Evolutionary conservation across 2,329 filamentous ascomycete species (phyloP).

Genomic region (Ceratocystis papillata): DNA sequence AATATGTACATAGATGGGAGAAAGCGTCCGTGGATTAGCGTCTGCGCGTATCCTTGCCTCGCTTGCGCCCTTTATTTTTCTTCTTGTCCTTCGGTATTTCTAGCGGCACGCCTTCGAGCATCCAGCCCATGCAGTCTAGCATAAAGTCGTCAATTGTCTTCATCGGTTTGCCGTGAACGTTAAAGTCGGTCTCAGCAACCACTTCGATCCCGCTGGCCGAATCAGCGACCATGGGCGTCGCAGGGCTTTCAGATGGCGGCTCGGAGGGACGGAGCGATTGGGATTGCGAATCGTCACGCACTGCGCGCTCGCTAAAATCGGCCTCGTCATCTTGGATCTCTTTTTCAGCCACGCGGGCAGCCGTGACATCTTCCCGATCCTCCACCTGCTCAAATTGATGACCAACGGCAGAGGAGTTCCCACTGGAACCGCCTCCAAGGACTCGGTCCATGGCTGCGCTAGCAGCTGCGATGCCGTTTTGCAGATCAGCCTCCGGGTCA

Average conservation of each 20-base stretch:
- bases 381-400: conserved; percentile 79
- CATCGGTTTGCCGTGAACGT: conserved; percentile 49
- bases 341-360: conserved; percentile 76
- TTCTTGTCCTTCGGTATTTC: conserved; percentile 56
- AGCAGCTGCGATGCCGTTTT: conserved; percentile 56
- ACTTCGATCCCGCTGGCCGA: conserved; percentile 29
- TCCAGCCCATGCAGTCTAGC: conserved; percentile 55
- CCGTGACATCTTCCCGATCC: conserved; percentile 81
- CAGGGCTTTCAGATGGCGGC: conserved; percentile 12
- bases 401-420: conserved; percentile 55
- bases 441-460: conserved; percentile 75
- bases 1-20: background rate
- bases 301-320: conserved; percentile 57
- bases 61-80: conserved; percentile 47
- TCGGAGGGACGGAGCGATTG: conserved; percentile 12
- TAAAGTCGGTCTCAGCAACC: conserved; percentile 40
- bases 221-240: conserved; percentile 25
- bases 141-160: conserved; percentile 65
- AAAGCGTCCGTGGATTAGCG: conserved; percentile 29
- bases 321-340: conserved; percentile 79
- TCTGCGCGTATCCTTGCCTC: conserved; percentile 47
- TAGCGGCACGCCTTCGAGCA: conserved; percentile 48
- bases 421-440: conserved; percentile 44
- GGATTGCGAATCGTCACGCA: conserved; percentile 26
- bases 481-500: conserved; percentile 32